Base-by-base conservation (phyloP, 1,284 basidiomycete species). In the Malassezia equina region DNA sequence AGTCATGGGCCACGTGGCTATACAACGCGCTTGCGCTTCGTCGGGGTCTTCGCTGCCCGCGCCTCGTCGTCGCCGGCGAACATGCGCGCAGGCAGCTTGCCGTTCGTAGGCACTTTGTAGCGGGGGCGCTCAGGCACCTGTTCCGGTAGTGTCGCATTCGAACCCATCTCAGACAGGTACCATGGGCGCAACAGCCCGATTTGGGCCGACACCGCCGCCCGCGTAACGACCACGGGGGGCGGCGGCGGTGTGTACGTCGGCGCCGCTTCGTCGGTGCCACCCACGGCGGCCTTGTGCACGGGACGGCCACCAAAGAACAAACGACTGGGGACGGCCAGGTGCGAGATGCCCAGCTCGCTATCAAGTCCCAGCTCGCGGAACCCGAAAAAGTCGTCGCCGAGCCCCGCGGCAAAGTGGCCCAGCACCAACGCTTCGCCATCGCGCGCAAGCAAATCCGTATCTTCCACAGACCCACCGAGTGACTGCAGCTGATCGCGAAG, bases 341-440 rank as follows among this genome's bases (percentile, higher is more conserved):
- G 85, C 1, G 83, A 80, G 60, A 91, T 76, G n/a, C 88, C 88
- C 51, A 88, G 80, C 72, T 95, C 91, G 41, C 81, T 80, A 47
- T 90, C 89, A 53, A 96, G 87, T 19, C 91, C 91, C 39, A 91
- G 77, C 70, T 88, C 89, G 51, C 83, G 81, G 27, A 95, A 79
- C 17, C 90, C 91, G 29, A 96, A 82, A 76, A 90, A 94, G 75
- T 96, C 91, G 66, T 94, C 90, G 32, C 90, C 90, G 15, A 93
- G 80, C 21, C 84, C 81, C 51, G 88, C 86, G 0, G 88, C 85
- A 74, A 91, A 91, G 62, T 86, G 84, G 51, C 90, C 90, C 66
- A 65, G 86, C 80, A 67, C 84, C 78, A 67, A 81, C 82, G 67
- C 85, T 51, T 78, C 82, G 13, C 84, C 84, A 59, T 89, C 84